Base-by-base conservation (phyloP, 192 early-diverging fungal species). In the Backusella liffmaniae region DNA sequence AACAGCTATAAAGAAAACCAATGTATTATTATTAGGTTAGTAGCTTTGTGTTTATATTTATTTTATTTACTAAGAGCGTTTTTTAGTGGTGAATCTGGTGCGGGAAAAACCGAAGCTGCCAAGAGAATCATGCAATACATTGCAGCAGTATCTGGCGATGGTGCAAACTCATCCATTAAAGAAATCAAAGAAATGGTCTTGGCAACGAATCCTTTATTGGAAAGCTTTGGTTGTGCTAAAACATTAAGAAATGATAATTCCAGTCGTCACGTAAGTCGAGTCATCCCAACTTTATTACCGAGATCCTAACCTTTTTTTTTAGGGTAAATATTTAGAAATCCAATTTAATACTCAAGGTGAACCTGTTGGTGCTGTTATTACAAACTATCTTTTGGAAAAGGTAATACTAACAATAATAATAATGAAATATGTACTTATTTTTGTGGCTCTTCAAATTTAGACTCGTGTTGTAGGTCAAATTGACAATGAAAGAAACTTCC, bases 301-400 rank as follows among this genome's bases (percentile, higher is more conserved):
- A 56, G 53, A 56, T 23, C 8, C 16, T 56, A 56, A 56, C 53
- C 53, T 62, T 62, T 26, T 26, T 59, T 73, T n/a, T 29, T 3
- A 94, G 93, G 97, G 98, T 51, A 99, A 99, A 84, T 99, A 99
- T 80, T 91, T 99, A 75, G 98, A 99, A 84, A 99, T 99, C 82
- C 94, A 96, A 82, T 99, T 99, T 81, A 96, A 94, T 79, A 76
- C 86, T 5, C 89, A 94, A 73, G 97, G 96, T 49, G 94, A 96
- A 73, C 98, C 98, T 30, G 92, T 96, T 46, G 98, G 98, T 66
- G 98, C 97, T 29, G 91, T 96, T 73, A 98, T 99, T 75, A 97
- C 96, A 69, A 99, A 99, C 85, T 99, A 98, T 79, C 84, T 99
- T 73, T 87, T 99, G 12, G 97, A 99, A 82, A 98, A 98, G 91